phyloP scores from a whole-genome alignment of 805 yeast species.

The Lachancea thermotolerans region DNA sequence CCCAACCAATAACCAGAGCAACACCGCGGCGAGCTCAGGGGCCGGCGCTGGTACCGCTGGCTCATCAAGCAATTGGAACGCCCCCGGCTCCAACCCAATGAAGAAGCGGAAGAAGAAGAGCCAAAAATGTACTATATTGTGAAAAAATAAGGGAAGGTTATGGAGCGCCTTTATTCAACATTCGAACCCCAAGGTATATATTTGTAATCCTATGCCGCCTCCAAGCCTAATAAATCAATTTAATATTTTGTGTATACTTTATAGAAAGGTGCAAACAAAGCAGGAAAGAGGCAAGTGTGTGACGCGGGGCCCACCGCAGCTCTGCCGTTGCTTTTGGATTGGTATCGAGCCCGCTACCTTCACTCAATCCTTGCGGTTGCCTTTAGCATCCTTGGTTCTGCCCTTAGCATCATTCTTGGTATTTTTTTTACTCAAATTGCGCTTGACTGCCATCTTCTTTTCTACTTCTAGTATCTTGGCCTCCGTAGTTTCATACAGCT shows the following conservation, averaged over 20 bases:
- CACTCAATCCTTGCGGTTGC: background rate
- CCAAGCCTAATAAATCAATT: background rate
- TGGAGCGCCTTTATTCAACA: background rate
- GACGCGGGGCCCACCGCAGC: background rate
- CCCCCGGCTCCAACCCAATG: background rate
- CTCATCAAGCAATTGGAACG: background rate
- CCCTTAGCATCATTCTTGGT: slow-evolving; percentile 1
- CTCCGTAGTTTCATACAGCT: slow-evolving; percentile 56
- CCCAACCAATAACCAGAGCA: slow-evolving; percentile 1
- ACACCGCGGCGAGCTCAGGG: slow-evolving; percentile 1
- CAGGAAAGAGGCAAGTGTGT: background rate
- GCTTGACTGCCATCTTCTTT: slow-evolving; percentile 59
- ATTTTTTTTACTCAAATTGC: slow-evolving; percentile 37
- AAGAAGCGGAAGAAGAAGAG: slow-evolving; percentile 17
- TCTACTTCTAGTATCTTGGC: slow-evolving; percentile 54
- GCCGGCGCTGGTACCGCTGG: slow-evolving; percentile 9
- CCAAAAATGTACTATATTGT: slow-evolving; percentile 22
- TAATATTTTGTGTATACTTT: background rate
- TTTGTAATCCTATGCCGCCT: background rate
- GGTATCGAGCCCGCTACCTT: background rate
- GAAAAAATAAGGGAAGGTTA: background rate
- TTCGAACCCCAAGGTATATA: background rate
- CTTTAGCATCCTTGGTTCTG: slow-evolving; percentile 2
- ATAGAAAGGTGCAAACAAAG: background rate
- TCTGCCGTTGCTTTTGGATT: no score